phyloP scores from a whole-genome alignment of 176 grass and related monocot species.

The Saccharum spontaneum region DNA sequence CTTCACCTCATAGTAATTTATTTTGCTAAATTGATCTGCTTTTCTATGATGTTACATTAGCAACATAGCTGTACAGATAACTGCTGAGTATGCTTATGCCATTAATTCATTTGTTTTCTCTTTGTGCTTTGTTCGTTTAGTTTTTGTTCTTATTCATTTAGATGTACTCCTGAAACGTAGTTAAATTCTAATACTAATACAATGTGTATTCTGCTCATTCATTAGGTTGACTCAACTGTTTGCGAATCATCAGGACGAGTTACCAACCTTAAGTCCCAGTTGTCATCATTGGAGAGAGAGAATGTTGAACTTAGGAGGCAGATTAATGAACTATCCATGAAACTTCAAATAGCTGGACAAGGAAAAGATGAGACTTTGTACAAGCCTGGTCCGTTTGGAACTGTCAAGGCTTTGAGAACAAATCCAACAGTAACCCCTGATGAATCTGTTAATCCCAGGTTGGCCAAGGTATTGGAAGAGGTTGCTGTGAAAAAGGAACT shows the following conservation, averaged over 20 bases:
- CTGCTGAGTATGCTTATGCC: background rate
- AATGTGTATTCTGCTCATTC: background rate
- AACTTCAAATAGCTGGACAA: constrained; percentile 55
- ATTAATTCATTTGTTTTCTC: background rate
- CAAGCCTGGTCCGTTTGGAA: constrained; percentile 58
- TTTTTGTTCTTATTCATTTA: constrained; percentile 2
- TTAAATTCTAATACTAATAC: constrained; percentile 13
- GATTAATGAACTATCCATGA: constrained; percentile 51
- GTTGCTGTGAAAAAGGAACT: constrained; percentile 63
- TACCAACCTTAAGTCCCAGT: constrained; percentile 47
- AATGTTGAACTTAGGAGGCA: constrained; percentile 64
- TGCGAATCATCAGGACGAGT: constrained; percentile 46
- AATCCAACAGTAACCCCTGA: constrained; percentile 60
- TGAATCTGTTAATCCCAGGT: constrained; percentile 59
- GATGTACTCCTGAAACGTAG: background rate
- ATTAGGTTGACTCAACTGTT: constrained; percentile 44
- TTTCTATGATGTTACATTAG: background rate
- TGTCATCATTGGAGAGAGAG: constrained; percentile 47
- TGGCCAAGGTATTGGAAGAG: constrained; percentile 58
- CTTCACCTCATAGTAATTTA: constrained; percentile 6
- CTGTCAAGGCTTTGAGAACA: constrained; percentile 65
- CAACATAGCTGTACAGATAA: background rate
- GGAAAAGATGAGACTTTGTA: constrained; percentile 44
- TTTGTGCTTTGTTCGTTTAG: background rate
- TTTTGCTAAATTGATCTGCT: background rate